Percentiles rank a stretch among this genome's conserved stretches.
phyloP scores from a whole-genome alignment of 2,329 filamentous ascomycete species.

The Chrysoporthe austroafricana region DNA sequence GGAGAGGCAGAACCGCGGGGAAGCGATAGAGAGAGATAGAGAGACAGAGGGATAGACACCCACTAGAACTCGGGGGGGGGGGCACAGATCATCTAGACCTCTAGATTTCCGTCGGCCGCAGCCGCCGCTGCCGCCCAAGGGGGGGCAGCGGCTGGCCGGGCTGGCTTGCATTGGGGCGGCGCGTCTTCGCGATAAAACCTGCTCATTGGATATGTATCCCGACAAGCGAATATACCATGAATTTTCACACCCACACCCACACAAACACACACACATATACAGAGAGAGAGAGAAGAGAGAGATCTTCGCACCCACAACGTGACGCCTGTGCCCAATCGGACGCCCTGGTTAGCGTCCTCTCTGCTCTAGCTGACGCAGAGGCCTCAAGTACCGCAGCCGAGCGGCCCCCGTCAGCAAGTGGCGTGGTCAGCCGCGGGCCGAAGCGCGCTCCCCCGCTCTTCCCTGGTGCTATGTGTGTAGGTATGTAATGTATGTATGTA shows the following conservation, averaged over 20 bases:
- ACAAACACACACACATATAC: too few relatives aligned
- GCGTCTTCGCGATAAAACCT: not conserved
- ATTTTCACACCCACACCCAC: not conserved
- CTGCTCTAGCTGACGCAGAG: too few relatives aligned
- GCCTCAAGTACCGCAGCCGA: too few relatives aligned
- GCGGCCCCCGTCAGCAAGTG: too few relatives aligned
- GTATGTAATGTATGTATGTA: too few relatives aligned
- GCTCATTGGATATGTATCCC: not conserved
- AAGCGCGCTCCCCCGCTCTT: too few relatives aligned
- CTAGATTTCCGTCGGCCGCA: not conserved
- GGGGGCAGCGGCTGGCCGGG: not conserved
- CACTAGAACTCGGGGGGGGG: not conserved
- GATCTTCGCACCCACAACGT: too few relatives aligned
- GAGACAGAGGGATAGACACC: not conserved
- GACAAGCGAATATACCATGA: not conserved
- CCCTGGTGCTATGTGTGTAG: too few relatives aligned
- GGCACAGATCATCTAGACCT: not conserved
- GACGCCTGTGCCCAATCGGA: too few relatives aligned
- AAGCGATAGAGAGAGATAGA: not conserved
- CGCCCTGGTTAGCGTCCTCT: too few relatives aligned
- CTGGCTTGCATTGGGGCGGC: slow-evolving; percentile 2
- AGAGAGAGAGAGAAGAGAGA: not conserved
- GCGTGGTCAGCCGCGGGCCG: too few relatives aligned
- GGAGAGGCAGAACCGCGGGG: not conserved
- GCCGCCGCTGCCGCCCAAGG: not conserved